phyloP scores from a whole-genome alignment of 441 rosid species.

The Omphalea diandra region DNA sequence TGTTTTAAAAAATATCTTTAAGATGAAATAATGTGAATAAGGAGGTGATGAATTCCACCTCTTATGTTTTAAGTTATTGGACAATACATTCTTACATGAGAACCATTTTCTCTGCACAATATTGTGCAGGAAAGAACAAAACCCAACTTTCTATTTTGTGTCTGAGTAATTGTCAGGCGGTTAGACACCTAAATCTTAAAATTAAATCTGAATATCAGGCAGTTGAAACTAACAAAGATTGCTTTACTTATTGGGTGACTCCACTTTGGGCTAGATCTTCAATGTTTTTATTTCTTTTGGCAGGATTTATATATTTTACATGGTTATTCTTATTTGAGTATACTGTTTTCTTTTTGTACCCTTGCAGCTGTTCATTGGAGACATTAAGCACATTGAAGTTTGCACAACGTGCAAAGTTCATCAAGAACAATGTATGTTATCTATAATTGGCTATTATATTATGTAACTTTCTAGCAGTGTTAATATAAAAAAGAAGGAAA shows the following conservation, averaged over 20 bases:
- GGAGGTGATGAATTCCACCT: background rate
- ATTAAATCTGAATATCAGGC: background rate
- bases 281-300: background rate
- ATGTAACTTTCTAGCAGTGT: background rate
- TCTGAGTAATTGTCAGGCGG: background rate
- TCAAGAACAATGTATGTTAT: slow-evolving; percentile 81
- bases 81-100: background rate
- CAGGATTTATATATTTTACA: background rate
- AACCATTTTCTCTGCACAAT: background rate
- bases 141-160: background rate
- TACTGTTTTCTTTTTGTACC: background rate
- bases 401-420: slow-evolving; percentile 98
- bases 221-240: background rate
- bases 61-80: background rate
- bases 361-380: slow-evolving; percentile 87
- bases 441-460: background rate
- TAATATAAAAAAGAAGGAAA: background rate
- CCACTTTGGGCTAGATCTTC: background rate
- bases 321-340: background rate
- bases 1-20: background rate
- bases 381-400: slow-evolving; percentile 97
- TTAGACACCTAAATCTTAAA: too few relatives aligned
- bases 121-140: background rate
- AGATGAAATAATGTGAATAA: background rate
- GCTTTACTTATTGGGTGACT: background rate